Evolutionary conservation across 2,329 filamentous ascomycete genomes (phyloP), one percentile per base, ranked within the genome.

Genomic region (Calonectria hawksworthii): DNA sequence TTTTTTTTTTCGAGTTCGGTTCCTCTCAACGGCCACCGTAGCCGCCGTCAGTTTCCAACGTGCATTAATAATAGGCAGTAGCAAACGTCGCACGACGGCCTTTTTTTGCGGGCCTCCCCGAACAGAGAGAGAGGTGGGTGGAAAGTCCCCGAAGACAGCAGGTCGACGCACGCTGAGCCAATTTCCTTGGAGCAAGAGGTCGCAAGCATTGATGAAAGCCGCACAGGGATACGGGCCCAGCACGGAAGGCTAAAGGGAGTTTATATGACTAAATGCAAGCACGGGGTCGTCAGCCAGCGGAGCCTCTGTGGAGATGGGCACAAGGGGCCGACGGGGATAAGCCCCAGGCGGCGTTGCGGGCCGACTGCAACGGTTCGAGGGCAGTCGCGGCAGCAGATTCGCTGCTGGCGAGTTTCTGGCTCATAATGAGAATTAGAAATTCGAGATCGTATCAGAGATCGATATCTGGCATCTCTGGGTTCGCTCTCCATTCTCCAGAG

Each of bases 371-470:
- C 65, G 64, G 50, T 64, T 47, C 44, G 44, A 47, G 34, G 30
- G 44, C 41, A n/a, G 44, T 47, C 44, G 65, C 47, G 34, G 36
- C 34, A 32, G 32, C 44, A 66, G 65, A 73, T 69, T 73, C 65
- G 65, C 38, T 68, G 51, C 4, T 7, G 64, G 16, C 14, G 52
- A 63, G 64, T 73, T 73, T 69, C 32, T 32, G 36, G 52, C 71
- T 73, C 71, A 73, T 73, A 69, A 73, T 73, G 59, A 52, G 36
- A 63, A 73, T 73, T 73, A 73, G 66, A 73, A 73, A 69, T 73
- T 63, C 44, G 66, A 73, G 66, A 73, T 73, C 56, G 38, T 66
- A 69, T 73, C 71, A 73, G 66, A 69, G 71, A 73, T 73, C 66
- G 66, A 59, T 73, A 70, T 70, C 71, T 69, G n/a, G 30, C 59